Evolutionary conservation across 768 basidiomycete genomes (phyloP).

Genomic region (Leccinum incarnatum): DNA sequence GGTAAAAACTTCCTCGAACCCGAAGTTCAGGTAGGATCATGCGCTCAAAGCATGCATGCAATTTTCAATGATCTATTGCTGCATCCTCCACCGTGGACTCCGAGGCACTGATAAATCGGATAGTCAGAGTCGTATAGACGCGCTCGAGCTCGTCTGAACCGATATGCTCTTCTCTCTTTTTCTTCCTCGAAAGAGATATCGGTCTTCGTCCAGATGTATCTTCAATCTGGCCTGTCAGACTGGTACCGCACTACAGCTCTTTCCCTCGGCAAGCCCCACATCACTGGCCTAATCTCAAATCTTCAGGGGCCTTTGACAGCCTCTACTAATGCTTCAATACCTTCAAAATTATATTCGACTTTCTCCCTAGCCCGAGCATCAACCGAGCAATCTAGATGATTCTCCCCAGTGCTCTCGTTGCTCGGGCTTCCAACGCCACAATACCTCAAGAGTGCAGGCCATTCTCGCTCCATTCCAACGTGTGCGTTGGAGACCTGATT

Average conservation of each 20-base stretch:
- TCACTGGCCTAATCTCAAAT: background rate
- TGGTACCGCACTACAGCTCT: background rate
- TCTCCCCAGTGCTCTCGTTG: background rate
- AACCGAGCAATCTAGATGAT: conserved; percentile 8
- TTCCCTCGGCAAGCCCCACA: background rate
- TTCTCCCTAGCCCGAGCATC: background rate
- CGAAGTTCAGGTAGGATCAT: too few relatives aligned
- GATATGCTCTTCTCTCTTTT: background rate
- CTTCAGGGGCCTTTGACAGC: background rate
- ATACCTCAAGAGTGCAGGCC: conserved; percentile 11
- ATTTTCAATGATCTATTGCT: too few relatives aligned
- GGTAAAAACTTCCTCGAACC: too few relatives aligned
- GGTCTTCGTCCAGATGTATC: background rate
- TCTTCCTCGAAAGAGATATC: background rate
- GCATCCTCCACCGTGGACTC: too few relatives aligned
- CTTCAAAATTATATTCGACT: background rate
- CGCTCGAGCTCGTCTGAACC: too few relatives aligned
- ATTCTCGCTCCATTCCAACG: conserved; percentile 10
- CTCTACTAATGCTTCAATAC: background rate
- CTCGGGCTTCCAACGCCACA: background rate
- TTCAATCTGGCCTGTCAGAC: background rate
- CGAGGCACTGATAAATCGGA: too few relatives aligned
- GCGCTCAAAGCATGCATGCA: too few relatives aligned
- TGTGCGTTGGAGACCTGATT: conserved; percentile 25
- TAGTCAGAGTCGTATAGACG: too few relatives aligned